Conservation (phyloP, 1,284 basidiomycete genomes). For the Coniophora puteana region DNA sequence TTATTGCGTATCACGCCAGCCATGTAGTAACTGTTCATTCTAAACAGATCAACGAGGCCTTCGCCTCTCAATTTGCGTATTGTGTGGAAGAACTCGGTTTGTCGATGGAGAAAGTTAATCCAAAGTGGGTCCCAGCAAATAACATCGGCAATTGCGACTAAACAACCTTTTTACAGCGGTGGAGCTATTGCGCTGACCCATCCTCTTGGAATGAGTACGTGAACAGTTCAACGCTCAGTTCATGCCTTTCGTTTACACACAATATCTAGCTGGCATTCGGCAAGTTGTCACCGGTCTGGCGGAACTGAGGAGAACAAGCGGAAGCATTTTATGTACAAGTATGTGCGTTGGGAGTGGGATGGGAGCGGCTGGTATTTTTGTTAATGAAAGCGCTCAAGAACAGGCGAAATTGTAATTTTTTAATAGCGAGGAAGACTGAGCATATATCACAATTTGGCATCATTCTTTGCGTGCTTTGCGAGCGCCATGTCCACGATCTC, state of each 20-base stretch:
- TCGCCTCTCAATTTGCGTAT: slow-evolving; percentile 77
- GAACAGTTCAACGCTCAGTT: too few relatives aligned
- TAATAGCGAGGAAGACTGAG: background rate
- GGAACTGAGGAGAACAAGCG: slow-evolving; percentile 68
- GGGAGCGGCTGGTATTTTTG: slow-evolving; percentile 82
- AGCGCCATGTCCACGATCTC: slow-evolving; percentile 51
- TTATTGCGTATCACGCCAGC: slow-evolving; percentile 29
- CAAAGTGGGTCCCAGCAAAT: slow-evolving; percentile 50
- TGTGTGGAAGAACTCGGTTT: slow-evolving; percentile 79
- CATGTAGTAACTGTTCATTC: too few relatives aligned
- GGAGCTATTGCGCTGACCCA: slow-evolving; percentile 86
- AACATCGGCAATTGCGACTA: slow-evolving; percentile 2
- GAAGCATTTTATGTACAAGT: slow-evolving; percentile 69
- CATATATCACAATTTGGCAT: background rate
- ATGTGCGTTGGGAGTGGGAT: slow-evolving; percentile 92
- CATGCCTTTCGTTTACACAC: background rate
- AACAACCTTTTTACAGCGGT: slow-evolving; percentile 44
- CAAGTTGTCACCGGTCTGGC: slow-evolving; percentile 85
- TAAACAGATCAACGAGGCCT: slow-evolving; percentile 77
- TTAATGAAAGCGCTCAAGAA: slow-evolving; percentile 61
- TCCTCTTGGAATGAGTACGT: slow-evolving; percentile 78
- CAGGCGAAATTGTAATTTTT: slow-evolving; percentile 21
- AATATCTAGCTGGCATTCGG: slow-evolving; percentile 63
- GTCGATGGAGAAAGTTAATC: slow-evolving; percentile 83
- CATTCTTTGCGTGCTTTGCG: slow-evolving; percentile 6